Conservation (phyloP, 1,139 yeast species). For the Protomyces inouyei region DNA sequence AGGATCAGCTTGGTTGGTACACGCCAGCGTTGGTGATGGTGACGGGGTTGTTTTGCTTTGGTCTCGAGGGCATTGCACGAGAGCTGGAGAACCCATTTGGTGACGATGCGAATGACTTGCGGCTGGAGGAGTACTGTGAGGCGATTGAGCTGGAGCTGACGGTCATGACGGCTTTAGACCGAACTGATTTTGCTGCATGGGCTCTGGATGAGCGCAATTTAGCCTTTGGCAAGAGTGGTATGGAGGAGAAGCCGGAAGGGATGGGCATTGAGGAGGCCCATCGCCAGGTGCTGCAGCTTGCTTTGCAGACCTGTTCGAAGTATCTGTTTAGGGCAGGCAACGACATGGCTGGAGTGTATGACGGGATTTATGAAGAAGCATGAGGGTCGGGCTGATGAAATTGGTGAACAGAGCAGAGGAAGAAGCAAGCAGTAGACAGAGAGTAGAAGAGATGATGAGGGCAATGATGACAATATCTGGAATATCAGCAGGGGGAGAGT, state of each 20-base stretch:
- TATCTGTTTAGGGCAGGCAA: background rate
- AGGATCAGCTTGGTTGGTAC: slow-evolving; percentile 29
- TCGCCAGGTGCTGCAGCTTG: background rate
- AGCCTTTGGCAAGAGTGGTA: background rate
- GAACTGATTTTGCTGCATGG: background rate
- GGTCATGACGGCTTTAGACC: background rate
- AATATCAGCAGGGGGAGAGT: too few relatives aligned
- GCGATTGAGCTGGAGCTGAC: slow-evolving; percentile 1
- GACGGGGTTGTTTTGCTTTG: slow-evolving; percentile 31
- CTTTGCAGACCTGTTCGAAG: background rate
- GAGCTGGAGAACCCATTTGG: slow-evolving; percentile 3
- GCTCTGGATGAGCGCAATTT: background rate
- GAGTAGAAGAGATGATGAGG: too few relatives aligned
- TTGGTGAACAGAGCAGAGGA: too few relatives aligned
- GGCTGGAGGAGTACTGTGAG: slow-evolving; percentile 1
- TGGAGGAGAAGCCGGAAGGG: background rate
- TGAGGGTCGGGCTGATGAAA: too few relatives aligned
- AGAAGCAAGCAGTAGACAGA: too few relatives aligned
- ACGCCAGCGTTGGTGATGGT: slow-evolving; percentile 30
- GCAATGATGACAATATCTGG: too few relatives aligned
- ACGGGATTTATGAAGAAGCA: too few relatives aligned
- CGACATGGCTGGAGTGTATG: background rate
- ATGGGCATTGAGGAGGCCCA: background rate
- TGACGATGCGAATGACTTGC: background rate
- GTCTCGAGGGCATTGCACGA: background rate